These are phyloP conservation scores for Debaryomyces udenii DNA, from an alignment of 1,139 yeast species.

Conservation along the genomic window DNA sequence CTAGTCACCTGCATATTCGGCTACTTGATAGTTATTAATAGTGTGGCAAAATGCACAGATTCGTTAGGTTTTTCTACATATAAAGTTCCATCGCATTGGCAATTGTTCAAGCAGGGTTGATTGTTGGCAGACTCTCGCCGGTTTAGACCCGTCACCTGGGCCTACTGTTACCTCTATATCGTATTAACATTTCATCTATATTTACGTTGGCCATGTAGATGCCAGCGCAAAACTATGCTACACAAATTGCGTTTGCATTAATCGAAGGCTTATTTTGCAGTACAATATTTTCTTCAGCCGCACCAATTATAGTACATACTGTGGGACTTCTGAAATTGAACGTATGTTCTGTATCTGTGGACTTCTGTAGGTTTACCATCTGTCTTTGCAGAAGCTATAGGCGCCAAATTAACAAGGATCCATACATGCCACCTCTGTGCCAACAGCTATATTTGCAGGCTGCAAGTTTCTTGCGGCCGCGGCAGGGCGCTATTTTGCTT, in stretches of 20 bases:
- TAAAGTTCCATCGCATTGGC: slow-evolving; percentile 48
- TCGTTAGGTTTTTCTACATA: slow-evolving; percentile 45
- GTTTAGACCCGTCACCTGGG: slow-evolving; percentile 40
- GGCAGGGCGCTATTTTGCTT: slow-evolving; percentile 34
- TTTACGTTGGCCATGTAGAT: slow-evolving; percentile 39
- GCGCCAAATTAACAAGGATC: background rate
- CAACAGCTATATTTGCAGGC: slow-evolving; percentile 58
- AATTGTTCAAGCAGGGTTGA: slow-evolving; percentile 46
- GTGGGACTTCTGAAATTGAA: slow-evolving; percentile 54
- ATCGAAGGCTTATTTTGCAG: slow-evolving; percentile 34
- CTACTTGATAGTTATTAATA: slow-evolving; percentile 47
- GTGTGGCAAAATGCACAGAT: slow-evolving; percentile 47
- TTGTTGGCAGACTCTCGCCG: slow-evolving; percentile 44
- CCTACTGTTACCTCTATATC: slow-evolving; percentile 35
- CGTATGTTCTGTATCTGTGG: slow-evolving; percentile 55
- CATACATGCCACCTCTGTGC: slow-evolving; percentile 44
- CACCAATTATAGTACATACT: slow-evolving; percentile 36
- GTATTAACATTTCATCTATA: slow-evolving; percentile 27
- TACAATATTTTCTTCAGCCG: slow-evolving; percentile 30
- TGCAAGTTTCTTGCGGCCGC: slow-evolving; percentile 48
- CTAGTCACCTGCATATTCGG: slow-evolving; percentile 46
- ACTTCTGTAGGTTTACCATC: slow-evolving; percentile 48
- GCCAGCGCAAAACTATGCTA: slow-evolving; percentile 36
- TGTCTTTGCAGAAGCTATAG: slow-evolving; percentile 17
- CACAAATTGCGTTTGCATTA: slow-evolving; percentile 29